These are phyloP conservation scores for Asterochloris erici DNA, from an alignment of 139 green algal genomes.

Conservation along the genomic window DNA sequence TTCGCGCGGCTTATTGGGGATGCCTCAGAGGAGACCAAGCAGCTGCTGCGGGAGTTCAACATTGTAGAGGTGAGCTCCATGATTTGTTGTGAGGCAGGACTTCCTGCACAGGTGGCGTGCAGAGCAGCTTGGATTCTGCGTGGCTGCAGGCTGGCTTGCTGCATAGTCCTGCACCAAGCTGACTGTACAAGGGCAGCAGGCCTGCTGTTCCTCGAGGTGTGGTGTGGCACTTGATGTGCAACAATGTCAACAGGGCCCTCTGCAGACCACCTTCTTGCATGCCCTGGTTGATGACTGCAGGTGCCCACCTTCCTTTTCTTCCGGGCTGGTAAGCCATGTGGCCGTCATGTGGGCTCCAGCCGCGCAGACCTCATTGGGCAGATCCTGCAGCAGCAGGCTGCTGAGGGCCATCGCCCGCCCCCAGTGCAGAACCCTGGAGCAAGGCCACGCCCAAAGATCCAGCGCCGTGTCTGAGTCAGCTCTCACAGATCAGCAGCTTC, in stretches of 20 bases:
- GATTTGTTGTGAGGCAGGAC: no score
- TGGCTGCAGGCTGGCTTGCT: no score
- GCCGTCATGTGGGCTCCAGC: constrained; percentile 69
- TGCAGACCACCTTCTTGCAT: background rate
- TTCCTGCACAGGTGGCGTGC: no score
- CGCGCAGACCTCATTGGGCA: constrained; percentile 83
- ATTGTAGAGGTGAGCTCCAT: constrained; percentile 47
- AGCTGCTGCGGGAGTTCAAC: constrained; percentile 47
- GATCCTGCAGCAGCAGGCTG: constrained; percentile 59
- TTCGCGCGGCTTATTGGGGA: constrained; percentile 62
- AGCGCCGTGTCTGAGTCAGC: background rate
- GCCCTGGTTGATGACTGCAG: constrained; percentile 5
- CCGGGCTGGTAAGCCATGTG: constrained; percentile 54
- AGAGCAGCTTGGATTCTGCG: no score
- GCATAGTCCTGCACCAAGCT: no score
- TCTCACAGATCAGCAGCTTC: no score
- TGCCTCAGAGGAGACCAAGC: constrained; percentile 22
- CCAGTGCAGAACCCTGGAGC: background rate
- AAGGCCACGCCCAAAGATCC: background rate
- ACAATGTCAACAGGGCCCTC: no score
- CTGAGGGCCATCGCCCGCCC: constrained; percentile 38
- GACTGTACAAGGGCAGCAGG: no score
- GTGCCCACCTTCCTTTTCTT: constrained; percentile 90
- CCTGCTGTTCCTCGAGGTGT: no score
- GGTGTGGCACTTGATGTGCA: no score